Percentiles rank a stretch among this genome's conserved stretches.
Conservation (phyloP, 495 filamentous ascomycete species). For the Penicillium crystallinum region DNA sequence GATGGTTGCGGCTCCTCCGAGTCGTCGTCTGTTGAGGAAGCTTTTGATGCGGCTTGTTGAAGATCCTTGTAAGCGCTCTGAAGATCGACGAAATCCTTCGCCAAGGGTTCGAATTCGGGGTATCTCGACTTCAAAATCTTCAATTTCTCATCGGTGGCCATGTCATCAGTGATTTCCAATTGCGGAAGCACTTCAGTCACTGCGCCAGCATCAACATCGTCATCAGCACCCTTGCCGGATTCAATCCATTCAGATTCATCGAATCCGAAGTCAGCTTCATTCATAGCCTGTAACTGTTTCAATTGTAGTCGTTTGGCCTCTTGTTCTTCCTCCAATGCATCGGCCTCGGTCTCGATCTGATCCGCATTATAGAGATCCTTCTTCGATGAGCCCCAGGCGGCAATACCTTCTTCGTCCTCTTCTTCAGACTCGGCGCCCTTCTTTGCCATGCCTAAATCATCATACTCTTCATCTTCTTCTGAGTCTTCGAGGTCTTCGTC, state of each 20-base stretch:
- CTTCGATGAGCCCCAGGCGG: slow-evolving; percentile 80
- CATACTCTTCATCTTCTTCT: slow-evolving; percentile 38
- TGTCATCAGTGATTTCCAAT: slow-evolving; percentile 71
- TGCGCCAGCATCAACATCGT: slow-evolving; percentile 43
- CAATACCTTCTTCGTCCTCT: slow-evolving; percentile 68
- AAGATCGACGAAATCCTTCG: slow-evolving; percentile 70
- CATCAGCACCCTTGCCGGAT: slow-evolving; percentile 33
- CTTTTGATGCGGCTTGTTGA: slow-evolving; percentile 47
- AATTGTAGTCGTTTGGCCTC: slow-evolving; percentile 83
- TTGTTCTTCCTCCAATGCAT: slow-evolving; percentile 86
- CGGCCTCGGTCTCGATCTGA: slow-evolving; percentile 81
- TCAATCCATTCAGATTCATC: slow-evolving; percentile 80
- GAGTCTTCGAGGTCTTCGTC: slow-evolving; percentile 52
- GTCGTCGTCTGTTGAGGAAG: slow-evolving; percentile 33
- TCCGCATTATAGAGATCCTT: slow-evolving; percentile 92
- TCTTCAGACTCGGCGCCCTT: slow-evolving; percentile 38
- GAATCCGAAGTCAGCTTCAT: slow-evolving; percentile 86
- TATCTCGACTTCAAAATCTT: slow-evolving; percentile 74
- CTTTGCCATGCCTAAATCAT: slow-evolving; percentile 26
- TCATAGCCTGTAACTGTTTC: slow-evolving; percentile 80
- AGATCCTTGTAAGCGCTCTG: slow-evolving; percentile 60
- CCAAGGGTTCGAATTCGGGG: slow-evolving; percentile 84
- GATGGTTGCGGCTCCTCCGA: slow-evolving; percentile 26
- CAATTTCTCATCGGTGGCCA: slow-evolving; percentile 67
- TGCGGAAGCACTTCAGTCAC: slow-evolving; percentile 82